Base-by-base conservation (phyloP, 768 basidiomycete species). In the Vishniacozyma victoriae region DNA sequence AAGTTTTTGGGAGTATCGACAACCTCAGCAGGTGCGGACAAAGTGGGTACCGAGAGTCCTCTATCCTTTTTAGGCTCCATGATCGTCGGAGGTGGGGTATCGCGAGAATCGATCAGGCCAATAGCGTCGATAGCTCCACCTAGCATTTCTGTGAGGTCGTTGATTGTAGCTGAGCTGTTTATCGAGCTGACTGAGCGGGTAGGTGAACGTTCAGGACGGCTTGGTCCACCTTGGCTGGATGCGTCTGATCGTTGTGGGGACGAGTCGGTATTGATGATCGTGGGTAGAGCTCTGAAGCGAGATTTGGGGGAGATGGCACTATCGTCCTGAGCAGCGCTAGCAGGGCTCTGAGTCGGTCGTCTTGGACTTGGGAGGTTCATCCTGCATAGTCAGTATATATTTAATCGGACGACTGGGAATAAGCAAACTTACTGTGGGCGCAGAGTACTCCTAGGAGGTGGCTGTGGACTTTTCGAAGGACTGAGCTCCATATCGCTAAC, bases 41-140 rank as follows among this genome's bases (percentile, higher is more conserved):
- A 33, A 33, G 29, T 33, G 9, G 29, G n/a, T 33, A 33, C 29
- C 29, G n/a, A 33, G 29, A 33, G 29, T 9, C 29, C 29, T 13
- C 35, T 47, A 22, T 57, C 54, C 35, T 41, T 41, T 35, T 36
- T 42, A 16, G 59, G 59, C 38, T 55, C 57, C 3, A 44, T 15
- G 5, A 67, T 41, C 15, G 47, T 59, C 2, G 64, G 64, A 3
- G 64, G 64, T 18, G 64, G 64, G 9, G 62, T 63, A 23, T 63
- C 59, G 13, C 61, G 35, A 18, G 61, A 61, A 44, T 67, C 62
- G 24, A 64, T 58, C 49, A 64, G 38, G 1, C 62, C 65, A 19
- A 68, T 68, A 9, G 52, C 66, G 43, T 68, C 62, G 22, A 68
- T 68, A 2, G 66, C 66, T 20, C 62, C 60, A 5, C 66, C 66